Evolutionary conservation across 257 asterid species (phyloP).

Genomic region (Jaltomata sinuosa): DNA sequence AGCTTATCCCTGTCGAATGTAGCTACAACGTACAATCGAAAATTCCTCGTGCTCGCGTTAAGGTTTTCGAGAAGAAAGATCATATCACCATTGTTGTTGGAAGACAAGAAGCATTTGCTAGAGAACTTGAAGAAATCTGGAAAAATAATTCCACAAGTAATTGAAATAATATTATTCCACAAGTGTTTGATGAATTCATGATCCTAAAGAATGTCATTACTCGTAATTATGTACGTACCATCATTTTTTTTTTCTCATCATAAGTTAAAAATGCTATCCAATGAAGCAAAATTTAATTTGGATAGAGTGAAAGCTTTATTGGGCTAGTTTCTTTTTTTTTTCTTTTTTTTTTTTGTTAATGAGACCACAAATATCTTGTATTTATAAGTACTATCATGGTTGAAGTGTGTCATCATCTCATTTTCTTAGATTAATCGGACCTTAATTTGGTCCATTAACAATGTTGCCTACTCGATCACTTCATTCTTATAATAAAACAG

Average conservation of each 20-base stretch:
- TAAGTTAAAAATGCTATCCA: neutral
- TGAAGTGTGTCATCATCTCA: neutral
- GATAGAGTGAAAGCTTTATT: neutral
- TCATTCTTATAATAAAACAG: neutral
- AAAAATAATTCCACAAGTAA: constrained; percentile 3
- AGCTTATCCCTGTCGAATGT: constrained; percentile 79
- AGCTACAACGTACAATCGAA: constrained; percentile 58
- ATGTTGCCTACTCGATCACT: neutral
- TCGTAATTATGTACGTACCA: neutral
- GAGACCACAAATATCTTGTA: neutral
- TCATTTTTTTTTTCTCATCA: neutral
- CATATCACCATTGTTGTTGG: constrained; percentile 94
- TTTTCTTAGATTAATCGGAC: neutral
- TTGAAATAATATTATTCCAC: neutral
- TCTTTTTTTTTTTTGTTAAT: neutral
- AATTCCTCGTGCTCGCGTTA: constrained; percentile 55
- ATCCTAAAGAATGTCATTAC: neutral
- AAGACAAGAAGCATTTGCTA: constrained; percentile 70
- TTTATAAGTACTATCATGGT: neutral
- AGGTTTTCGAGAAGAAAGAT: constrained; percentile 58
- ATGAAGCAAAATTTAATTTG: neutral
- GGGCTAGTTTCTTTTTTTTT: neutral
- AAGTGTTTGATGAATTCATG: neutral
- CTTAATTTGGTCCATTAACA: neutral
- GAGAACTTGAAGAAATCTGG: constrained; percentile 93